phyloP scores from a whole-genome alignment of 2,329 filamentous ascomycete species.

The Rhinocladiella mackenziei region DNA sequence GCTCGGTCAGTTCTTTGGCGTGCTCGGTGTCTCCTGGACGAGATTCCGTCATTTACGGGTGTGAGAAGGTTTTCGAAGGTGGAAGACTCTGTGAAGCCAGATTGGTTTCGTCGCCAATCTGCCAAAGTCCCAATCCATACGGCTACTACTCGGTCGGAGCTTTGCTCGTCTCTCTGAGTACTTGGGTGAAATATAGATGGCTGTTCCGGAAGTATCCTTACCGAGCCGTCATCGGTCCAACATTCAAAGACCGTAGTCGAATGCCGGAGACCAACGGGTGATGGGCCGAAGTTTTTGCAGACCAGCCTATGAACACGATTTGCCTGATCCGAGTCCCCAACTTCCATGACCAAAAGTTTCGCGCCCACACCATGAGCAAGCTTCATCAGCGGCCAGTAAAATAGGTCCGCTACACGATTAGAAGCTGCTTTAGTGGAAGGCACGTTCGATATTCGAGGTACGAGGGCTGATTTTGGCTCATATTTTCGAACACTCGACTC shows the following conservation, averaged over 20 bases:
- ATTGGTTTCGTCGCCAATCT: conserved; percentile 8
- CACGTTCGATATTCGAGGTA: conserved; percentile 38
- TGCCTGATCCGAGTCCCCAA: conserved; percentile 67
- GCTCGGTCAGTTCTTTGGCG: too few relatives aligned
- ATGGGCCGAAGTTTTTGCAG: conserved; percentile 1
- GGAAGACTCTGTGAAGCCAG: not conserved
- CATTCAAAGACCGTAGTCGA: conserved; percentile 12
- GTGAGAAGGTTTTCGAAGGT: not conserved
- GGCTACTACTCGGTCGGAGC: conserved; percentile 19
- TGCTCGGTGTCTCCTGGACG: too few relatives aligned
- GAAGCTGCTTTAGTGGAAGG: conserved; percentile 31
- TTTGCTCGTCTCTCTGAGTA: not conserved
- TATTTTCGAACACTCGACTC: conserved; percentile 69
- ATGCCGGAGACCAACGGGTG: not conserved
- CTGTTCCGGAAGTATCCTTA: conserved; percentile 2
- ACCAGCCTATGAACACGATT: conserved; percentile 52
- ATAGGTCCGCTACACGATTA: conserved; percentile 47
- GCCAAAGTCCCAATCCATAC: conserved; percentile 10
- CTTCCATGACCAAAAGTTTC: conserved; percentile 62
- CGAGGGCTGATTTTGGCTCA: conserved; percentile 76
- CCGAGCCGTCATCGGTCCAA: conserved; percentile 25
- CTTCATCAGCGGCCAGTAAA: conserved; percentile 64
- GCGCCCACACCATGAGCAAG: conserved; percentile 51
- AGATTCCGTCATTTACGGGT: not conserved
- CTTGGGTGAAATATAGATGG: not conserved